Evolutionary conservation across 1,284 basidiomycete genomes (phyloP), one percentile per base, ranked within the genome.

Genomic region (Sutorius eximius): DNA sequence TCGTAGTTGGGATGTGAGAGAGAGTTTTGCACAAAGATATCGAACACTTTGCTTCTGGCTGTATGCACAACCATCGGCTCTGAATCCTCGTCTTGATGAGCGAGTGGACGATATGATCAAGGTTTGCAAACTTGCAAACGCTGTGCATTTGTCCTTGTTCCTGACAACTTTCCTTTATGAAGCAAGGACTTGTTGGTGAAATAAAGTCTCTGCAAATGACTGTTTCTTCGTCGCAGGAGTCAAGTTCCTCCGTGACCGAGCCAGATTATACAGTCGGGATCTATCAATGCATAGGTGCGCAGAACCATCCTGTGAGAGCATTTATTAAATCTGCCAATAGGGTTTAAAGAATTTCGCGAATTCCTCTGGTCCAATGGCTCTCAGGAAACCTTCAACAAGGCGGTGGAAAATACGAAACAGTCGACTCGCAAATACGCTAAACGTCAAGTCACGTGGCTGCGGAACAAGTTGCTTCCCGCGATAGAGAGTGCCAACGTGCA

Each of bases 351-450:
- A 72, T 98, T 98, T 60, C 78, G 83, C 60, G 72, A 77, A 16
- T 93, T 87, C 62, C 75, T 90, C 52, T 66, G 75, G 59, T 60
- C 77, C 38, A 48, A 71, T 46, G 72, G 72, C 20, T 71, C 80
- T 9, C 73, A 79, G 58, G 58, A 71, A 49, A 64, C 73, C 7
- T 92, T 90, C 62, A 56, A 70, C 9, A 71, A 74, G 18, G 91
- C 91, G 0, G 75, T 93, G 1, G 85, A 89, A 38, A 79, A 80
- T 20, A 98, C 94, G 83, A 97, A 98, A 71, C 71, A 82, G 0
- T 87, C 89, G 0, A 99, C 96, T 1, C 77, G 91, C 18, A 90
- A 94, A 71, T 99, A 99, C 67, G 93, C 97, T 0, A 93, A 91
- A 68, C 80, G 87, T 18, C 97, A 99, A 70, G 78, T 95, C 37